Percentiles rank a stretch among this genome's conserved stretches.
Conservation (phyloP, 306 rosid genomes). For the Dicorynia guianensis region DNA sequence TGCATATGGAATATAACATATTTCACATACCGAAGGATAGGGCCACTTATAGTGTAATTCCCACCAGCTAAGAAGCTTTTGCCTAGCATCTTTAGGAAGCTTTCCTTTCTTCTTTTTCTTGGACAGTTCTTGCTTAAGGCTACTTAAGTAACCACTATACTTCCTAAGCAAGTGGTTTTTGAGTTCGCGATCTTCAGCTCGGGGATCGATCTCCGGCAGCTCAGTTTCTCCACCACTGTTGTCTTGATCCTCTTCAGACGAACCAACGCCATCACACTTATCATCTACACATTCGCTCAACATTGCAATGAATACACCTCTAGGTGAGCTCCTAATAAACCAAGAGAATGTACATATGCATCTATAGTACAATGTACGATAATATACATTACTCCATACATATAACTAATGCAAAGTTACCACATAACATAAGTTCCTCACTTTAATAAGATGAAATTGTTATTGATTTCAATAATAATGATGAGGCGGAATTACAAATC, state of each 20-base stretch:
- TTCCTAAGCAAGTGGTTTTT: conserved; percentile 73
- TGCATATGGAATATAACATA: too few relatives aligned
- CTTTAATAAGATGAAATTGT: too few relatives aligned
- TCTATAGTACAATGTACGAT: too few relatives aligned
- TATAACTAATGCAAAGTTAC: too few relatives aligned
- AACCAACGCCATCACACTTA: conserved; percentile 64
- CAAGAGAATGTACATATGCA: neutral
- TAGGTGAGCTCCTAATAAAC: neutral
- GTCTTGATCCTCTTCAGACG: conserved; percentile 84
- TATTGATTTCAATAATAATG: too few relatives aligned
- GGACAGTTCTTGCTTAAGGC: conserved; percentile 84
- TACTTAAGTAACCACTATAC: conserved; percentile 76
- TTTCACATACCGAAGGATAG: conserved; percentile 65
- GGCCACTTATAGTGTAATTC: conserved; percentile 86
- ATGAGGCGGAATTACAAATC: too few relatives aligned
- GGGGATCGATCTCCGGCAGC: conserved; percentile 70
- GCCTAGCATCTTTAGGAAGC: conserved; percentile 80
- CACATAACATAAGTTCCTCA: too few relatives aligned
- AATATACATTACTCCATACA: too few relatives aligned
- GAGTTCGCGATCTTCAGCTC: conserved; percentile 78
- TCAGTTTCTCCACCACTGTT: conserved; percentile 76
- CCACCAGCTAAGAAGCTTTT: conserved; percentile 83
- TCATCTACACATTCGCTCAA: conserved; percentile 50
- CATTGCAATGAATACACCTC: neutral
- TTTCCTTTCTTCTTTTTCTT: conserved; percentile 84